These are phyloP conservation scores for Hemileccinum rubropunctum DNA, from an alignment of 768 basidiomycete genomes.

Conservation along the genomic window DNA sequence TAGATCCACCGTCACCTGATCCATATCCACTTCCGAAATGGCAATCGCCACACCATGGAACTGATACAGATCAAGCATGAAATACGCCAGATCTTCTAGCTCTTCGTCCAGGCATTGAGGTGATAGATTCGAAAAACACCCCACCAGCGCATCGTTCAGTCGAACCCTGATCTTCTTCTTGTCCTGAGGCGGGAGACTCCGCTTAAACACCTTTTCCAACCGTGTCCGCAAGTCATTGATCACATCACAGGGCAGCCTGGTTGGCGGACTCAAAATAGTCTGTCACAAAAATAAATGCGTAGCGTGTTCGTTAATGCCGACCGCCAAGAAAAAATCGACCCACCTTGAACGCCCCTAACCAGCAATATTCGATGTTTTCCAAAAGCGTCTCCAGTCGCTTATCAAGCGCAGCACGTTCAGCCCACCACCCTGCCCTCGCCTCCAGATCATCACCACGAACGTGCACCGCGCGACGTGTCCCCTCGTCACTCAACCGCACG, in stretches of 20 bases:
- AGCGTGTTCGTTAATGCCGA: too few species aligned
- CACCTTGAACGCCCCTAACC: constrained; percentile 98
- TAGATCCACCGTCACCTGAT: constrained; percentile 86
- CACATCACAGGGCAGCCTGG: constrained; percentile 40
- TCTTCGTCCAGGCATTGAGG: constrained; percentile 89
- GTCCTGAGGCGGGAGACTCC: constrained; percentile 57
- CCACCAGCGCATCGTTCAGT: constrained; percentile 73
- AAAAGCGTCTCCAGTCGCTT: constrained; percentile 68
- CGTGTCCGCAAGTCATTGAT: constrained; percentile 59
- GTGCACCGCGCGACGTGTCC: constrained; percentile 66
- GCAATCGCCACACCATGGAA: constrained; percentile 89
- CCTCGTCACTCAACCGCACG: constrained; percentile 72
- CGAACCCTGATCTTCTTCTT: constrained; percentile 54
- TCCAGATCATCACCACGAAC: constrained; percentile 66
- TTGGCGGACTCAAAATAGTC: constrained; percentile 61
- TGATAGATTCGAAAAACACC: constrained; percentile 82
- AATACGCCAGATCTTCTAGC: constrained; percentile 91
- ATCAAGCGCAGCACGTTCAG: constrained; percentile 72
- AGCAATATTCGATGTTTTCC: constrained; percentile 89
- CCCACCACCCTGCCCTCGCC: constrained; percentile 84
- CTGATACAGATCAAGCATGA: constrained; percentile 91
- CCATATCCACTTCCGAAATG: constrained; percentile 87
- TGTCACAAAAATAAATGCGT: constrained; percentile 22
- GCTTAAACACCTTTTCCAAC: constrained; percentile 75
- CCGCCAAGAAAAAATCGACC: constrained; percentile 9